These are phyloP conservation scores for Nyctanthes arbortristis DNA, from an alignment of 257 asterid genomes.

Conservation along the genomic window DNA sequence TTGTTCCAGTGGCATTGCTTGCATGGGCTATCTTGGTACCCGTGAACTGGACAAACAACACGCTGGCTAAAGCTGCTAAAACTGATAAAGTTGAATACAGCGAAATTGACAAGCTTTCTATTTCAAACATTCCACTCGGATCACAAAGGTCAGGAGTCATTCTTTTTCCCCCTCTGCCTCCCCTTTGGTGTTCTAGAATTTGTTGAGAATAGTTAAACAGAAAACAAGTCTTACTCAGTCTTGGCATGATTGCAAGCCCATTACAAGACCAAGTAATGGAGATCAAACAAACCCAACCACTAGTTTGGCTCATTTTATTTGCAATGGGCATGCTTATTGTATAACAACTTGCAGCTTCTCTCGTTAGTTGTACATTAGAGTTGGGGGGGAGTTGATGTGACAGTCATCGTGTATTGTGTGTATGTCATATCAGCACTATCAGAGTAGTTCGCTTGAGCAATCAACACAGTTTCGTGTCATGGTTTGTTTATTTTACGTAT, in stretches of 20 bases:
- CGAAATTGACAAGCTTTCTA: slow-evolving; percentile 83
- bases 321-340: not conserved
- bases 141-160: slow-evolving; percentile 64
- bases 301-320: slow-evolving; percentile 2
- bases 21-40: slow-evolving; percentile 88
- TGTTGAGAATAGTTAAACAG: not conserved
- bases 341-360: not conserved
- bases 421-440: not conserved
- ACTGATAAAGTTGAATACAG: slow-evolving; percentile 44
- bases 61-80: slow-evolving; percentile 46
- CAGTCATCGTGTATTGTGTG: not conserved
- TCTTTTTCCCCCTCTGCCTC: too few relatives aligned
- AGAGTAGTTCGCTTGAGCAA: not conserved
- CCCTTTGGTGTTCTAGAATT: not conserved
- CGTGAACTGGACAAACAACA: slow-evolving; percentile 90
- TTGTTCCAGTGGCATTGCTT: slow-evolving; percentile 76
- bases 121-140: slow-evolving; percentile 77
- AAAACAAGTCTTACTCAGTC: not conserved
- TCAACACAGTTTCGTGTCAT: not conserved
- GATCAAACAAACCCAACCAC: not conserved
- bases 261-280: not conserved
- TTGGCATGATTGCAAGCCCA: not conserved
- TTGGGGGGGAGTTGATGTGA: not conserved
- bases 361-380: not conserved
- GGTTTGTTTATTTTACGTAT: not conserved